Percentiles rank a stretch among this genome's conserved stretches.
phyloP scores from a whole-genome alignment of 306 rosid genomes.

The Aeschynomene evenia region DNA sequence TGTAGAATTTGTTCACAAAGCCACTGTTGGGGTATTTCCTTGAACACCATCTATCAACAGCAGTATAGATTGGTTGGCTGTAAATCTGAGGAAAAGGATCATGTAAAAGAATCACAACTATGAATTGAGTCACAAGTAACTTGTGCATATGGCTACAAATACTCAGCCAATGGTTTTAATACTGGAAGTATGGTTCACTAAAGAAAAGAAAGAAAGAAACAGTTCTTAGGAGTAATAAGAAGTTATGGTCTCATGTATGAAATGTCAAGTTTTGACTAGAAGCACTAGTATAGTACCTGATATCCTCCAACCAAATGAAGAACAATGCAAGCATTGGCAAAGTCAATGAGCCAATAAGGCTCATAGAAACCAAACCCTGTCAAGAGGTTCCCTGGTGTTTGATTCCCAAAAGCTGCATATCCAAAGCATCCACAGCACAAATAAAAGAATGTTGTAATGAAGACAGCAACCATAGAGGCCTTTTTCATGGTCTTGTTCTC shows the following conservation, averaged over 20 bases:
- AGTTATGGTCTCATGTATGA: background rate
- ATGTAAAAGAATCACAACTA: background rate
- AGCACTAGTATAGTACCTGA: constrained; percentile 60
- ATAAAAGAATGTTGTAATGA: constrained; percentile 74
- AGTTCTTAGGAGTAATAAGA: background rate
- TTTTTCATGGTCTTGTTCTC: constrained; percentile 83
- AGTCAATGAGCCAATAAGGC: constrained; percentile 81
- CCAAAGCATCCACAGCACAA: constrained; percentile 87
- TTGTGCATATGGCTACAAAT: background rate
- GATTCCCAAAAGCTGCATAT: constrained; percentile 81
- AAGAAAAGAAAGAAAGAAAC: constrained; percentile 5
- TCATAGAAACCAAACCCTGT: constrained; percentile 82
- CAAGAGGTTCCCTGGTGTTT: constrained; percentile 83
- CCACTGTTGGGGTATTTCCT: constrained; percentile 53
- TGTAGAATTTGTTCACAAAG: constrained; percentile 54
- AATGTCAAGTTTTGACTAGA: background rate
- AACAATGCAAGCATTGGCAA: constrained; percentile 84
- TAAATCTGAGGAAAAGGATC: constrained; percentile 46
- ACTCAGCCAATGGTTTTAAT: too few relatives aligned
- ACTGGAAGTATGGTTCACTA: background rate
- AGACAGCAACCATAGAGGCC: constrained; percentile 57
- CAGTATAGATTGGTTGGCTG: constrained; percentile 59
- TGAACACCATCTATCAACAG: constrained; percentile 61
- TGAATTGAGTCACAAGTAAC: background rate
- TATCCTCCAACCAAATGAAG: constrained; percentile 88